Evolutionary conservation across 805 yeast genomes (phyloP), one percentile per base, ranked within the genome.

Genomic region (Metschnikowia hibisci): DNA sequence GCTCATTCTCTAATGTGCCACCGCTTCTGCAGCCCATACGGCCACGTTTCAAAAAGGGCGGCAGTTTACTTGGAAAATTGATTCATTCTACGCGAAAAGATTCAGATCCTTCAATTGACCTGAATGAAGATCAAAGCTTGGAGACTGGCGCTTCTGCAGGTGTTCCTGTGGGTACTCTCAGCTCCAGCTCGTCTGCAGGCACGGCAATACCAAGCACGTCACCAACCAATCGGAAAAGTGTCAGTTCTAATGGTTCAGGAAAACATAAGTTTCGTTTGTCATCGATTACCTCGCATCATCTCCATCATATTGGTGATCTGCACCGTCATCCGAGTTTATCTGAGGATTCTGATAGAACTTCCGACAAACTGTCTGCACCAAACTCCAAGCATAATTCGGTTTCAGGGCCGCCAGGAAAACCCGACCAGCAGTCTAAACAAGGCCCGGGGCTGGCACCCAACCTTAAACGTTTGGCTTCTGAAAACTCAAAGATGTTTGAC

Each of bases 11-110:
- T 16, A 66, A 67, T 13, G 56, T 68, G 3, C 79, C 80, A 1
- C 80, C 80, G 3, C 62, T 73, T 34, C 50, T 61, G 16, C 74
- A 69, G n/a, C 80, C 80, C 1, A 69, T 76, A 23, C 74, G 73
- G 47, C 79, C 79, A 0, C 63, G 66, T 34, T 66, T 67, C 54
- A 63, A 61, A 45, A 63, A 66, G 50, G 61, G 69, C 32, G 52
- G 61, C 28, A 60, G 69, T 1, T 50, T 71, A 34, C 54, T 70
- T 22, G 73, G 73, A 5, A 70, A 69, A 43, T 55, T 70, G 29
- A 69, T 70, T 2, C 65, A 67, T 45, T 53, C 64, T 3, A 60
- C 48, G 43, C 51, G 71, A 18, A 61, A 67, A 44, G 69, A 66
- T 37, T 50, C 61, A 31, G 63, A 61, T 11, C 44, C 44, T 9